Evolutionary conservation across 2,329 filamentous ascomycete species (phyloP), one percentile per base, ranked within the genome.

Genomic region (Paraphaeosphaeria minitans): DNA sequence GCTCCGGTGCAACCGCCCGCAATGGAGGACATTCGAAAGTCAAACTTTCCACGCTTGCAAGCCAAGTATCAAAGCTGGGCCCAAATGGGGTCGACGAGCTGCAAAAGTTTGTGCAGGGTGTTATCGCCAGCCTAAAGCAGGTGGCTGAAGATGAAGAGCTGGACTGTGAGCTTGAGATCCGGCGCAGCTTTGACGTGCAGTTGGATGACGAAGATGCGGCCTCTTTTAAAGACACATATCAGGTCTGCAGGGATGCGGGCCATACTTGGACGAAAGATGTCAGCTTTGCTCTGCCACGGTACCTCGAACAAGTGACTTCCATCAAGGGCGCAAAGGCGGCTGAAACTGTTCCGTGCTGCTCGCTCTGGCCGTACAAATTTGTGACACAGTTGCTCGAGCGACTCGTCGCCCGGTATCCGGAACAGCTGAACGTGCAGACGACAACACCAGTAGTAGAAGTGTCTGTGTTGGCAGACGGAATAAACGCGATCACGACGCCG

Each of bases 1-100:
- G 69, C 45, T 66, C 63, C 5, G 69, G 69, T 4, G 68, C 68
- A 0, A 73, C 69, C 2, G 66, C 59, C 1, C 57, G 71, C 1
- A 73, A 72, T 45, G 69, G 79, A 50, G 78, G 78, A 6, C 79
- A 82, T 37, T 81, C 81, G n/a, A 75, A 78, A 14, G 73, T 75
- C 2, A 78, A 79, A 48, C 84, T 84, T 1, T 73, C 75, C 7
- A 76, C 72, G 41, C 69, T 78, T 2, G 62, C 69, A 3, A 39
- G 41, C 22, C 14, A 60, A 19, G 54, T 65, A 3, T 37, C 51
- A 14, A 57, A 54, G 3, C 49, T 62, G 27, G 58, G 57, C 12
- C 22, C 51, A 3, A 50, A 49, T 22, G 51, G 56, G 8, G 63
- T 52, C 16, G 53, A 58, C 37, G 55, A 63, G 47, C 22, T 70